Evolutionary conservation across 306 rosid species (phyloP).

Genomic region (Trichosanthes cucumerina): DNA sequence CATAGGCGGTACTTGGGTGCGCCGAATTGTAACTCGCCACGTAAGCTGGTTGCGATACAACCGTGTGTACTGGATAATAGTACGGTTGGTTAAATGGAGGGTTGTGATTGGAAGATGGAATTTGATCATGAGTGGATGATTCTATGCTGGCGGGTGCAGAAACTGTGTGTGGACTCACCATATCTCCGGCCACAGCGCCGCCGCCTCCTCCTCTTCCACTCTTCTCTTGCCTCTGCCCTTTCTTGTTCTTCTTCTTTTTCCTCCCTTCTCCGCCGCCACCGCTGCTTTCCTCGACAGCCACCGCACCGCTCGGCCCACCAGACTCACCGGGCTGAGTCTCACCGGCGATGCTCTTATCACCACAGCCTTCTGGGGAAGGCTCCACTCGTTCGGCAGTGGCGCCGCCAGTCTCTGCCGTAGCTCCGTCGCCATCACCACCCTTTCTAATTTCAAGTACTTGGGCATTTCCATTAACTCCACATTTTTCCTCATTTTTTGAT

Average conservation of each 20-base stretch:
- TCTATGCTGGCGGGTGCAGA: slow-evolving; percentile 22
- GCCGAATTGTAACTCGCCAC: slow-evolving; percentile 29
- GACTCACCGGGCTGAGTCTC: not conserved
- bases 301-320: not conserved
- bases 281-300: slow-evolving; percentile 4
- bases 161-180: not conserved
- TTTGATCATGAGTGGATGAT: slow-evolving; percentile 16
- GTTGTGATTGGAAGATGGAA: slow-evolving; percentile 27
- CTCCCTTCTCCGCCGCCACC: slow-evolving; percentile 25
- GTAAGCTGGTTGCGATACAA: slow-evolving; percentile 20
- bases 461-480: not conserved
- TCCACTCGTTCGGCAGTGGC: slow-evolving; percentile 19
- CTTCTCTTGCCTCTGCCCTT: slow-evolving; percentile 32
- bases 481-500: slow-evolving; percentile 14
- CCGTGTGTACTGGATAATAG: slow-evolving; percentile 23
- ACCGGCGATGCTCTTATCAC: slow-evolving; percentile 15
- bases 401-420: slow-evolving; percentile 16
- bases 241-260: slow-evolving; percentile 38
- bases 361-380: slow-evolving; percentile 17
- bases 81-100: slow-evolving; percentile 24
- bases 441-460: slow-evolving; percentile 12
- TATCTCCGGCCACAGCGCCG: not conserved
- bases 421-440: slow-evolving; percentile 1
- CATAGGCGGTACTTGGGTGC: slow-evolving; percentile 27
- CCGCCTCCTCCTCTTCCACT: slow-evolving; percentile 10